These are phyloP conservation scores for Neurospora sp. DNA, from an alignment of 495 filamentous ascomycete species.

Conservation along the genomic window DNA sequence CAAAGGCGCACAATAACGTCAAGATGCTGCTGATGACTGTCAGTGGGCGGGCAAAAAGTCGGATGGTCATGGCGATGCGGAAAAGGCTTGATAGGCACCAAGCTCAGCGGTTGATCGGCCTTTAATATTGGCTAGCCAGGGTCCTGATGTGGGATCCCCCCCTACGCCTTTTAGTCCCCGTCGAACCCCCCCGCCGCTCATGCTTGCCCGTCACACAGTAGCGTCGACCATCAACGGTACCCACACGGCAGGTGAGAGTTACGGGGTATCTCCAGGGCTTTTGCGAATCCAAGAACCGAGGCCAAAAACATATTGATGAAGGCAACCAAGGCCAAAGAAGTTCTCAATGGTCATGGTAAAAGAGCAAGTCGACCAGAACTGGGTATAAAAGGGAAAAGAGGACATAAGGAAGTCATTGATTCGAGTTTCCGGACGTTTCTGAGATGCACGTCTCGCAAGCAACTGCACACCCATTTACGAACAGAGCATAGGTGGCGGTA, in stretches of 20 bases:
- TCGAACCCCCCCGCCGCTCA: constrained; percentile 2
- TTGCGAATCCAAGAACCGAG: not conserved
- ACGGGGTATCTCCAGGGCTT: not conserved
- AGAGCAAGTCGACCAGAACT: not conserved
- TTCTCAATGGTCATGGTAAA: not conserved
- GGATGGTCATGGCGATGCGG: constrained; percentile 10
- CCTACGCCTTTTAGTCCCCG: constrained; percentile 5
- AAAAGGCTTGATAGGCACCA: constrained; percentile 9
- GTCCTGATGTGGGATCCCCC: constrained; percentile 11
- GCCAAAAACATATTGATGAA: not conserved
- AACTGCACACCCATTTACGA: not conserved
- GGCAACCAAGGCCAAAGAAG: not conserved
- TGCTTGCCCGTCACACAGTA: constrained; percentile 9
- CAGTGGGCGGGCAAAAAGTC: not conserved
- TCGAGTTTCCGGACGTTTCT: not conserved
- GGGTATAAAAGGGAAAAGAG: not conserved
- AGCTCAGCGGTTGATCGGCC: constrained; percentile 34
- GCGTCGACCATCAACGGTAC: not conserved
- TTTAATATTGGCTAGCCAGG: constrained; percentile 38
- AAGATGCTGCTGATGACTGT: not conserved
- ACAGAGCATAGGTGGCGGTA: not conserved
- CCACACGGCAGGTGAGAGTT: not conserved
- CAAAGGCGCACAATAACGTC: not conserved
- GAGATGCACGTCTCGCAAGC: not conserved
- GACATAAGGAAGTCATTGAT: not conserved